phyloP scores from a whole-genome alignment of 164 flowering plant genomes.

The Berberis thunbergii region DNA sequence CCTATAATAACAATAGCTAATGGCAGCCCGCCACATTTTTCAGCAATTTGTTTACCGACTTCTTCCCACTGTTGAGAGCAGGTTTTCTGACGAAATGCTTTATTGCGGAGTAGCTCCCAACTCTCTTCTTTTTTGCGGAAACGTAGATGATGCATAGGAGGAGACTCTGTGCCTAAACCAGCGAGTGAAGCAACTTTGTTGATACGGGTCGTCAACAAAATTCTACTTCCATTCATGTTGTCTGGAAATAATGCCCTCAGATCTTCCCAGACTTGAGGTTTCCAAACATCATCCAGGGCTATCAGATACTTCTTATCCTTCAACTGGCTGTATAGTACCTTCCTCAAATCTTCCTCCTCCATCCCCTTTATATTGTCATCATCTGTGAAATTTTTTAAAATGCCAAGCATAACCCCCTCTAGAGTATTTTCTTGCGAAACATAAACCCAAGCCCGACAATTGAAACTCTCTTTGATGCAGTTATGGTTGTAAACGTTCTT shows the following conservation, averaged over 20 bases:
- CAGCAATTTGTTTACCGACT: neutral
- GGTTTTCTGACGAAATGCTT: neutral
- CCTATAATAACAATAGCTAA: neutral
- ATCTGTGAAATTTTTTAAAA: constrained; percentile 4
- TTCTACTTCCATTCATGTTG: constrained; percentile 1
- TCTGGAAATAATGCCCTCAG: neutral
- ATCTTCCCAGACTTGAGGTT: neutral
- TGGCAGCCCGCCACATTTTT: neutral
- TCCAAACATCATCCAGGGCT: neutral
- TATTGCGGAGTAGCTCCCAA: neutral
- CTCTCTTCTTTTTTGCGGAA: neutral
- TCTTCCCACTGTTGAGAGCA: neutral
- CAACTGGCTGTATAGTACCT: neutral
- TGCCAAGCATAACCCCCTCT: constrained; percentile 8
- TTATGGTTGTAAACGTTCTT: constrained; percentile 17
- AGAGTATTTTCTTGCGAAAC: neutral
- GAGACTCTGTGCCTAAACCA: neutral
- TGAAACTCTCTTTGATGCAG: constrained; percentile 14
- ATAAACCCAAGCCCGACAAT: constrained; percentile 22
- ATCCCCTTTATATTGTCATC: neutral
- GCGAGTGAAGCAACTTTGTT: neutral
- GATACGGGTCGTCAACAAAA: neutral
- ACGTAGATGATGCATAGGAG: constrained; percentile 3
- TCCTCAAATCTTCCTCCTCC: neutral
- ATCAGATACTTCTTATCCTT: neutral